Evolutionary conservation across 2,329 filamentous ascomycete genomes (phyloP).

Genomic region (Microcyclosporella mali): DNA sequence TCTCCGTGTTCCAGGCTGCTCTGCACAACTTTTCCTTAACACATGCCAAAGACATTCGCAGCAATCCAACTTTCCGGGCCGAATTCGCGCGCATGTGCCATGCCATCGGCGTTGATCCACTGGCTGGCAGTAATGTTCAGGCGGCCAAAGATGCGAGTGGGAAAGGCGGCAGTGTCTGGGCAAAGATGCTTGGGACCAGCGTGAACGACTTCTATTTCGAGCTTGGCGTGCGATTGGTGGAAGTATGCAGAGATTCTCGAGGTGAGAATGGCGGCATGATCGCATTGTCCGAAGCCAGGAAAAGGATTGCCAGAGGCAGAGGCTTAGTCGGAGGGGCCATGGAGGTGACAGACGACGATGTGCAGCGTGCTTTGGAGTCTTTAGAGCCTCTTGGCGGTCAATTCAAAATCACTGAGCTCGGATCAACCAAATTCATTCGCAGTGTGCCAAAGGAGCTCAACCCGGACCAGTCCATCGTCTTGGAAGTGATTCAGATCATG

Average conservation of each 20-base stretch:
- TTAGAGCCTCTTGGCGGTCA: constrained; percentile 81
- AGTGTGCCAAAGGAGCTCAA: constrained; percentile 94
- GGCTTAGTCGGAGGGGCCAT: constrained; percentile 71
- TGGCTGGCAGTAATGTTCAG: constrained; percentile 52
- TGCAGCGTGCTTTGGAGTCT: constrained; percentile 80
- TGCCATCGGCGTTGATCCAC: constrained; percentile 90
- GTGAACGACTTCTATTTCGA: constrained; percentile 99
- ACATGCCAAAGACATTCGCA: constrained; percentile 92
- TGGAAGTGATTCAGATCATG: constrained; percentile 84
- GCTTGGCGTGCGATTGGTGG: constrained; percentile 89
- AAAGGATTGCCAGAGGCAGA: constrained; percentile 64
- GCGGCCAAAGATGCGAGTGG: constrained; percentile 36
- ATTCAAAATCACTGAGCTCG: constrained; percentile 78
- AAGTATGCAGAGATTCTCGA: constrained; percentile 79
- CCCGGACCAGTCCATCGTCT: constrained; percentile 82
- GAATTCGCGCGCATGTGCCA: constrained; percentile 99
- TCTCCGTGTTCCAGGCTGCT: constrained; percentile 90
- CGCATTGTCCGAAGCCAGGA: constrained; percentile 71
- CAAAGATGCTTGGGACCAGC: constrained; percentile 79
- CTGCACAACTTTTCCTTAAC: constrained; percentile 93
- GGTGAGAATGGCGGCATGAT: constrained; percentile 91
- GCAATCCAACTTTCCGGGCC: constrained; percentile 87
- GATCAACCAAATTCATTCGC: constrained; percentile 78
- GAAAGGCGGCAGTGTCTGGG: constrained; percentile 70
- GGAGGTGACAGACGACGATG: constrained; percentile 83